Percentiles rank a stretch among this genome's conserved stretches.
Evolutionary conservation across 495 filamentous ascomycete species (phyloP).

Genomic region (Hypoxylon trugodes): DNA sequence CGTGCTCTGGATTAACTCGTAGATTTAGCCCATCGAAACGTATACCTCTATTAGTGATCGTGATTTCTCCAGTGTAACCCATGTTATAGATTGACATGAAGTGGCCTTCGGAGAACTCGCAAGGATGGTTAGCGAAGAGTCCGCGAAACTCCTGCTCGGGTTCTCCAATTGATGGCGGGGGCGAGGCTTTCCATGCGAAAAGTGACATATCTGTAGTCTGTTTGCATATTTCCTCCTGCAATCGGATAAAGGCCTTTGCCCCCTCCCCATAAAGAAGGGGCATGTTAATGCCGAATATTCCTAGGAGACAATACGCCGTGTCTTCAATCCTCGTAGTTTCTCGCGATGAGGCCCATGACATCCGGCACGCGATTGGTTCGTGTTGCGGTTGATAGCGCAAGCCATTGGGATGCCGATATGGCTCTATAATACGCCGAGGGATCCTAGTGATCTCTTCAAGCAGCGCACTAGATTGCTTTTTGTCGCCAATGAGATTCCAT

Average conservation of each 20-base stretch:
- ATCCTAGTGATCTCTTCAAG: not conserved
- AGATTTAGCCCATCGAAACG: not conserved
- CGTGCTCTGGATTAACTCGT: not conserved
- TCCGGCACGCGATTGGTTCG: not conserved
- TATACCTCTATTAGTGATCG: not conserved
- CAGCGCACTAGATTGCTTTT: not conserved
- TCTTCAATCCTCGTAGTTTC: constrained; percentile 18
- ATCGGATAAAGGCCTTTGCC: not conserved
- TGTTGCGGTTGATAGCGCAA: not conserved
- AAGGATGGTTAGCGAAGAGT: not conserved
- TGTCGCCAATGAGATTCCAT: not conserved
- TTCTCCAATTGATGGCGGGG: not conserved
- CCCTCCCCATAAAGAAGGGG: constrained; percentile 21
- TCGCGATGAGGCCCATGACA: constrained; percentile 16
- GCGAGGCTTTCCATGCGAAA: not conserved
- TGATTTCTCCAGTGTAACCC: not conserved
- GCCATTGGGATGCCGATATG: not conserved
- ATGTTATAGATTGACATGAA: not conserved
- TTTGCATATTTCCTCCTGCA: not conserved
- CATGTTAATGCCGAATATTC: constrained; percentile 22
- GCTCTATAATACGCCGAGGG: not conserved
- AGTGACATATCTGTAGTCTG: not conserved
- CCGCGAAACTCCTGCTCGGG: not conserved
- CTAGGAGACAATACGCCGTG: constrained; percentile 14
- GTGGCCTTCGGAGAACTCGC: not conserved